Conservation (phyloP, 2,329 filamentous ascomycete genomes). For the Neofusicoccum umdonicola region DNA sequence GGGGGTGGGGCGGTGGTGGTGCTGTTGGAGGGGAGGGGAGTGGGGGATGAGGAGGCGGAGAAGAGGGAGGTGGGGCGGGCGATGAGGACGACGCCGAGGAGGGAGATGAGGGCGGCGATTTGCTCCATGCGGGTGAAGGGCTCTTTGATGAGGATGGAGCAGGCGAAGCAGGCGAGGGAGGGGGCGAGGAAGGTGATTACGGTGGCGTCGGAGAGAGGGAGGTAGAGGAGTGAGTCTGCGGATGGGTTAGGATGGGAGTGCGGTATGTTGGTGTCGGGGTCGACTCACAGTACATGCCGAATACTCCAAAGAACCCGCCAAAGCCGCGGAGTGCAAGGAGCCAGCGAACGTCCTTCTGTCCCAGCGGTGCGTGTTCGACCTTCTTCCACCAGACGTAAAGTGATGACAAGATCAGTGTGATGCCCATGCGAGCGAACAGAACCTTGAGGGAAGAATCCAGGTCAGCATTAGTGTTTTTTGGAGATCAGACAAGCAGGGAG, state of each 20-base stretch:
- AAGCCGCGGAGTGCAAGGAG: conserved; percentile 68
- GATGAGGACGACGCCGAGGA: conserved; percentile 79
- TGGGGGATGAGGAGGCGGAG: conserved; percentile 29
- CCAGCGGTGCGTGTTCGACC: conserved; percentile 69
- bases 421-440: conserved; percentile 73
- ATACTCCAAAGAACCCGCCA: conserved; percentile 73
- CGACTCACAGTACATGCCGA: conserved; percentile 64
- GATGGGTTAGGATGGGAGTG: conserved; percentile 22
- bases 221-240: conserved; percentile 66
- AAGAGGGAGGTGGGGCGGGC: conserved; percentile 67
- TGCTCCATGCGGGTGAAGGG: conserved; percentile 77
- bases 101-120: conserved; percentile 70
- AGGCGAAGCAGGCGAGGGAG: conserved; percentile 74
- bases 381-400: conserved; percentile 71
- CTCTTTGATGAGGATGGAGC: conserved; percentile 71
- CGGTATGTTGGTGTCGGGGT: conserved; percentile 30
- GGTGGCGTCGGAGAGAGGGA: conserved; percentile 82
- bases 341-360: conserved; percentile 62
- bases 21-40: conserved; percentile 31
- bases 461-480: background rate
- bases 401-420: conserved; percentile 66
- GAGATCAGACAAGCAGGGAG: too few relatives aligned
- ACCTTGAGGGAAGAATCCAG: conserved; percentile 46
- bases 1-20: conserved; percentile 27
- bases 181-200: conserved; percentile 87